A percentile compares a stretch with the other conserved stretches of the same genome.
phyloP scores from a whole-genome alignment of 192 early-diverging fungal species.

The Coemansia sp. region DNA sequence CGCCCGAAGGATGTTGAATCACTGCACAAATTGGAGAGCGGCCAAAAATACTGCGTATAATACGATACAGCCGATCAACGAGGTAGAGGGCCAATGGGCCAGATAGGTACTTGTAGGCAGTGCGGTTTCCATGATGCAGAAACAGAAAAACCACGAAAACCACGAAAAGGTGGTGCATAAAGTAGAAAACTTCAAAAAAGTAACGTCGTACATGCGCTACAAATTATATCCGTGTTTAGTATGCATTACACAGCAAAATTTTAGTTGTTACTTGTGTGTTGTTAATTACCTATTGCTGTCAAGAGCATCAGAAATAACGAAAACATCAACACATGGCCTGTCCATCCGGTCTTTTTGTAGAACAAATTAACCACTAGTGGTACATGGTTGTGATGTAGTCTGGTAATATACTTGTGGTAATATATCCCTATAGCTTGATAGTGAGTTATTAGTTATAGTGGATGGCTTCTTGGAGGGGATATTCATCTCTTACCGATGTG shows the following conservation, averaged over 20 bases:
- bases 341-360: slow-evolving; percentile 52
- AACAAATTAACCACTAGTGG: slow-evolving; percentile 27
- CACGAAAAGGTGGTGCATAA: slow-evolving; percentile 73
- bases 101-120: slow-evolving; percentile 61
- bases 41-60: slow-evolving; percentile 54
- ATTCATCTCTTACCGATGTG: slow-evolving; percentile 51
- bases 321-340: slow-evolving; percentile 69
- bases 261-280: not conserved
- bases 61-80: slow-evolving; percentile 63
- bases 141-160: slow-evolving; percentile 65
- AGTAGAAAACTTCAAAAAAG: slow-evolving; percentile 78
- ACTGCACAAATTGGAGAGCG: slow-evolving; percentile 64
- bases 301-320: slow-evolving; percentile 58
- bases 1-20: slow-evolving; percentile 70
- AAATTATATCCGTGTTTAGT: not conserved
- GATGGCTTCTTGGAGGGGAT: not conserved
- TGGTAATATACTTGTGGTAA: slow-evolving; percentile 20
- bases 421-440: slow-evolving; percentile 19
- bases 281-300: slow-evolving; percentile 54
- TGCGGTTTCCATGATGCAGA: slow-evolving; percentile 62
- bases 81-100: slow-evolving; percentile 59
- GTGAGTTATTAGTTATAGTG: not conserved
- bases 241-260: not conserved
- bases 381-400: slow-evolving; percentile 6
- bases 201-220: slow-evolving; percentile 54